Conservation (phyloP, 345 rosid species). For the Syzygium grande region DNA sequence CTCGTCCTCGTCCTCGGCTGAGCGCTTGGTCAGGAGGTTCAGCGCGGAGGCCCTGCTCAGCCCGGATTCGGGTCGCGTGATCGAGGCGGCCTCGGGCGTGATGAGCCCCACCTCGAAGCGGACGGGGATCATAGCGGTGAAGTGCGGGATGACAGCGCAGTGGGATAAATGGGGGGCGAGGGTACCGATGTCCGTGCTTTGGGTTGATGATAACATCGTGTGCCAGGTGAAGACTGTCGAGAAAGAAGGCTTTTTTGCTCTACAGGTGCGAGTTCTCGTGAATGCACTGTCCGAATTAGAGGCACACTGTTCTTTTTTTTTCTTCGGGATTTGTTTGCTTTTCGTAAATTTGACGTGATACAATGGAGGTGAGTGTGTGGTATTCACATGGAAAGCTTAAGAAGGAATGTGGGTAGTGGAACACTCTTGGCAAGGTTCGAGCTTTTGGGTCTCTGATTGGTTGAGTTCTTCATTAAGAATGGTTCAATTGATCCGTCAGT, state of each 20-base stretch:
- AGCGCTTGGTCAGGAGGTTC: slow-evolving; percentile 24
- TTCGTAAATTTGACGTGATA: background rate
- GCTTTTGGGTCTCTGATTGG: background rate
- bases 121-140: slow-evolving; percentile 78
- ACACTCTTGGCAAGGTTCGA: background rate
- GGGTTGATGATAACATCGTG: slow-evolving; percentile 90
- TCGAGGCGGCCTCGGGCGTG: slow-evolving; percentile 46
- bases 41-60: slow-evolving; percentile 9
- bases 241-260: slow-evolving; percentile 75
- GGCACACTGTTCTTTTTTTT: background rate
- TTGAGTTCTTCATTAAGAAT: background rate
- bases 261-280: slow-evolving; percentile 46
- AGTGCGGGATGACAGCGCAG: slow-evolving; percentile 82
- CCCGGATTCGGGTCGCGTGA: slow-evolving; percentile 24
- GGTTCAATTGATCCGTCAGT: background rate
- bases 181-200: slow-evolving; percentile 67
- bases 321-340: background rate
- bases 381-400: background rate
- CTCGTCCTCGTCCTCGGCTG: slow-evolving; percentile 1
- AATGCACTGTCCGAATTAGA: background rate
- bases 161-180: slow-evolving; percentile 99
- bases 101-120: slow-evolving; percentile 67
- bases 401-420: background rate
- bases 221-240: slow-evolving; percentile 90
- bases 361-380: background rate